Evolutionary conservation across 2,329 filamentous ascomycete genomes (phyloP), one percentile per base, ranked within the genome.

Genomic region (Aspergillus awamori): DNA sequence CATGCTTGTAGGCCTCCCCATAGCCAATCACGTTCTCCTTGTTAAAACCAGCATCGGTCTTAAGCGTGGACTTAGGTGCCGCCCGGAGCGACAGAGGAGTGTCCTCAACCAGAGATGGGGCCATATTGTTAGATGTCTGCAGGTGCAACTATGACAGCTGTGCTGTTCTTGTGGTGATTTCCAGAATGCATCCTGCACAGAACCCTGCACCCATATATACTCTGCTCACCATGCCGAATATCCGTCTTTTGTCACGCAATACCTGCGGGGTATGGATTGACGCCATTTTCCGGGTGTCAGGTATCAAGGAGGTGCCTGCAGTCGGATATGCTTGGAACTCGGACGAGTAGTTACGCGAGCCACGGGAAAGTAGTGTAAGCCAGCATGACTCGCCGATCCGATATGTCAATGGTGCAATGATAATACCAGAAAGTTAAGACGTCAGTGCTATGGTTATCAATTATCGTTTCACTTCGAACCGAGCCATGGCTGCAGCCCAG

Each of bases 1-100:
- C 83, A 62, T 81, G 80, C 53, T 80, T 77, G 53, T 72, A 74
- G 1, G 60, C 41, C 24, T 67, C 64, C 17, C 67, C 69, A 57
- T 75, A 74, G 49, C 74, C 74, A 26, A 74, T 70, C 45, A 74
- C 48, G 49, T 73, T 72, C 62, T 77, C 76, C 67, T 78, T 78
- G 58, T 77, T 77, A 53, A 70, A 66, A 3, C 72, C 73, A 0
- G 66, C 67, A 15, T 75, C 70, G 13, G 70, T 70, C 61, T 73
- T 74, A 39, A 73, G 63, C 6, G 66, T 53, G 2, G 63, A 53
- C 28, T 67, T 60, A 2, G 71, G 64, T 6, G 70, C 58, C 15
- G 68, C 66, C 36, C 71, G 71, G 24, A 77, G 65, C 20, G 68
- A 61, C 1, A 72, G 39, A 26, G 38, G 41, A 5, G 53, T 53